Conservation (phyloP, 1,139 yeast species). For the Magnusiomyces suaveolens region DNA sequence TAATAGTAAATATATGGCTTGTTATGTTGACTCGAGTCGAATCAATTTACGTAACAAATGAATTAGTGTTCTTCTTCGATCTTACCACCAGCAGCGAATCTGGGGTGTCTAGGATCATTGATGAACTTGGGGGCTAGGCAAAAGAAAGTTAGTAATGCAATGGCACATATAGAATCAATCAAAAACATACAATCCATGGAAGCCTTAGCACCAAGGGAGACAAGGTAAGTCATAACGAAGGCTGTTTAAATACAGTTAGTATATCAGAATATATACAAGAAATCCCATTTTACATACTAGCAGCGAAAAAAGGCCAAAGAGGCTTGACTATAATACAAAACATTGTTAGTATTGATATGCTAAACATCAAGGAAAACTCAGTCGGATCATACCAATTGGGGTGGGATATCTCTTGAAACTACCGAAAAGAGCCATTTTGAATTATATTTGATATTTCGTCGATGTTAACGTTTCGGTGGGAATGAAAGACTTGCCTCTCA, state of each 20-base stretch:
- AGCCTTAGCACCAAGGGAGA: conserved; percentile 49
- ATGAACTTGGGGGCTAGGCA: conserved; percentile 49
- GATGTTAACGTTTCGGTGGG: neutral
- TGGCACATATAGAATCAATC: neutral
- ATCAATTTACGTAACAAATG: neutral
- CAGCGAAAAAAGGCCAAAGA: conserved; percentile 61
- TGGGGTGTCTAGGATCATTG: conserved; percentile 74
- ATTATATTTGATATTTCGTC: neutral
- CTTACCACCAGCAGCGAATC: conserved; percentile 50
- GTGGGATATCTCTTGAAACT: conserved; percentile 39
- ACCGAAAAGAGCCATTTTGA: conserved; percentile 13
- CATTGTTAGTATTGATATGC: neutral
- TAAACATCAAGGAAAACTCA: too few relatives aligned
- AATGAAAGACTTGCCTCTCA: too few relatives aligned
- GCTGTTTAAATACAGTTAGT: conserved; percentile 3
- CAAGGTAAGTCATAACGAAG: conserved; percentile 46
- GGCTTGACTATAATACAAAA: conserved; percentile 36
- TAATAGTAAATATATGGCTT: too few relatives aligned
- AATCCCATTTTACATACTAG: conserved; percentile 39
- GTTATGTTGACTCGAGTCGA: too few relatives aligned
- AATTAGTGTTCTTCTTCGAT: conserved; percentile 33
- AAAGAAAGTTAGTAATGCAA: conserved; percentile 2
- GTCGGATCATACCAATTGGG: conserved; percentile 32
- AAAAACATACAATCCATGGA: conserved; percentile 39
- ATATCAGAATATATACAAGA: neutral